Conservation (phyloP, 495 filamentous ascomycete species). For the Neurospora sp. region DNA sequence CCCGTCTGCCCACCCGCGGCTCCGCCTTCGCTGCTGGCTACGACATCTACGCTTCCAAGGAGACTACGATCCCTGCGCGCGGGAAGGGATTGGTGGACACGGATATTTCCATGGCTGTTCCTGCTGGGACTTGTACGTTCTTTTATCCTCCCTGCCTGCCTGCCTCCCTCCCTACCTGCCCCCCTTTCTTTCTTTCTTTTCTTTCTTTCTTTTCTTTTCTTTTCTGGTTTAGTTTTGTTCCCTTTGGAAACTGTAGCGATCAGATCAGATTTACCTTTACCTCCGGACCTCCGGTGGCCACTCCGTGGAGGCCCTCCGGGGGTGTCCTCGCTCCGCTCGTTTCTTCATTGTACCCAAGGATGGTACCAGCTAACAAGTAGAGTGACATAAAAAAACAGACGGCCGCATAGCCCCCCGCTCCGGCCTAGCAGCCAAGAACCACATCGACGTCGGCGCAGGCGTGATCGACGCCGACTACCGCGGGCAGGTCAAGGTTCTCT, state of each 20-base stretch:
- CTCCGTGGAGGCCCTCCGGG: not conserved
- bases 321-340: not conserved
- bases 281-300: not conserved
- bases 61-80: conserved; percentile 64
- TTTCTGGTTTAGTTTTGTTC: not conserved
- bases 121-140: conserved; percentile 70
- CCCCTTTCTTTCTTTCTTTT: too few species aligned
- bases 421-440: conserved; percentile 84
- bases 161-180: not conserved
- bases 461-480: conserved; percentile 98
- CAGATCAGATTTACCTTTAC: too few species aligned
- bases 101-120: conserved; percentile 79
- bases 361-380: not conserved
- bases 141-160: not conserved
- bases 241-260: not conserved
- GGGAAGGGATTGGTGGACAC: conserved; percentile 85
- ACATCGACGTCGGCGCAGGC: conserved; percentile 88
- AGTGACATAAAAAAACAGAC: conserved; percentile 39
- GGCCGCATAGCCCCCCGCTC: conserved; percentile 87
- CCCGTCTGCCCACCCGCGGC: conserved; percentile 71
- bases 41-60: conserved; percentile 69
- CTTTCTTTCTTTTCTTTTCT: not conserved
- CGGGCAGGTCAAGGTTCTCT: conserved; percentile 81
- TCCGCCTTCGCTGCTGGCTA: conserved; percentile 87
- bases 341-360: too few species aligned